Base-by-base conservation (phyloP, 2,329 filamentous ascomycete species). In the Fusarium irregulare region DNA sequence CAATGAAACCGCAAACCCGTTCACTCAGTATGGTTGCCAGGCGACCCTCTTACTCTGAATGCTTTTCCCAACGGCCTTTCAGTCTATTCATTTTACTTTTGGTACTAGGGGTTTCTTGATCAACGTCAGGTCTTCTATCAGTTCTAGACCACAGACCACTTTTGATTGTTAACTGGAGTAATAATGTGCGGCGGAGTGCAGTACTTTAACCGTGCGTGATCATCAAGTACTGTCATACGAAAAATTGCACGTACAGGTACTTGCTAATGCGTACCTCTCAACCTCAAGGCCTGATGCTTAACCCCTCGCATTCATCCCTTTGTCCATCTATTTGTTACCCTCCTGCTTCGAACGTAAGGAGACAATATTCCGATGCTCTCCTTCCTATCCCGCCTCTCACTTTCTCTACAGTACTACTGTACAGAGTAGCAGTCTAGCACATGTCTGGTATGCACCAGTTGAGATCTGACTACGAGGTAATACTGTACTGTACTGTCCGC, bases 191-290 rank as follows among this genome's bases (percentile, higher is more conserved):
- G 72, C 72, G 73, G 77, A 74, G 74, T 47, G 56, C 21, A 58
- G 75, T 79, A 80, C 78, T 76, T 80, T 60, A 55, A 66, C 70
- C 62, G 73, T 68, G 74, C 76, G 80, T 80, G 75, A 78, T 75
- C 70, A 69, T 16, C 53, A 74, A 74, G 79, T 80, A 80, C 74
- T 73, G 73, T 78, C 76, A 78, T 77, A 77, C 76, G 70, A 76
- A 73, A 73, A 73, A 76, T 78, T 73, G 48, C 59, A 75, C 58
- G 75, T 79, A 78, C 72, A 58, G 70, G 72, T 80, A 79, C 77
- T 61, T 74, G 34, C 44, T 21, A 16, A 23, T 48, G 67, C 40
- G 78, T 79, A 79, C 76, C 76, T 56, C 68, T 41, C 44, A 34
- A 34, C 54, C 50, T 37, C 23, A 23, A 14, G 57, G 41, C 40